Evolutionary conservation across 352 stramenopile species (phyloP).

Genomic region (Phytophthora idaei): DNA sequence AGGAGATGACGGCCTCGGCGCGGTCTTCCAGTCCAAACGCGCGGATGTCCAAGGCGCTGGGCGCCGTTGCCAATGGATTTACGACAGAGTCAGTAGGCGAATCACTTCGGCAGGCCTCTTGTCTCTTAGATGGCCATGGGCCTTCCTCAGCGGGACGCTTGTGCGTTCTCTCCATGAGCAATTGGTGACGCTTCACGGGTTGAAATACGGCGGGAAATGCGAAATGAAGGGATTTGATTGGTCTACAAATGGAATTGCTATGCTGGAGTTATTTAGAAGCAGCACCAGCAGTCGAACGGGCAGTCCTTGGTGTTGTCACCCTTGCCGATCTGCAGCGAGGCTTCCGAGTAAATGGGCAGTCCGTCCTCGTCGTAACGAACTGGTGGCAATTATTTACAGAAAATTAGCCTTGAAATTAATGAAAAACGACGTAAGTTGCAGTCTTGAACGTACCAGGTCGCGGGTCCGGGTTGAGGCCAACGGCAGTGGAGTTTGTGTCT

Average conservation of each 20-base stretch:
- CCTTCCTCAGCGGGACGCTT: conserved; percentile 27
- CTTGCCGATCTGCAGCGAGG: conserved; percentile 81
- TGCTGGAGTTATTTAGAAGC: conserved; percentile 59
- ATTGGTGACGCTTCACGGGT: conserved; percentile 1
- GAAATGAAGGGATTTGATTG: conserved; percentile 15
- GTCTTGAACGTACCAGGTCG: conserved; percentile 56
- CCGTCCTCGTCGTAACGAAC: conserved; percentile 88
- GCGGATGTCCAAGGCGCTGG: conserved; percentile 56
- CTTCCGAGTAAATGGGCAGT: conserved; percentile 87
- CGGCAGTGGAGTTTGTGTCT: conserved; percentile 83
- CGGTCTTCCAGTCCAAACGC: conserved; percentile 80
- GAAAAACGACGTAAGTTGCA: background rate
- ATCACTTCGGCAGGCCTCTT: background rate
- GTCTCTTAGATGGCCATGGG: conserved; percentile 8
- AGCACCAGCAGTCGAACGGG: conserved; percentile 92
- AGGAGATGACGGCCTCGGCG: conserved; percentile 72
- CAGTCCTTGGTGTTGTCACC: conserved; percentile 86
- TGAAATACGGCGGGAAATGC: conserved; percentile 20
- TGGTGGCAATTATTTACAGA: conserved; percentile 16
- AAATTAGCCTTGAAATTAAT: conserved; percentile 14
- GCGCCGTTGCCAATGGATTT: conserved; percentile 17
- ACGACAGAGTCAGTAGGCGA: background rate
- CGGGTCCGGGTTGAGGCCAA: conserved; percentile 70
- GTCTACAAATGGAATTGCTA: conserved; percentile 4
- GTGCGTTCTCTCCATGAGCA: conserved; percentile 17